Percentiles rank a stretch among this genome's conserved stretches.
Evolutionary conservation across 2,329 filamentous ascomycete species (phyloP).

Genomic region (Pestalotiopsis sp.): DNA sequence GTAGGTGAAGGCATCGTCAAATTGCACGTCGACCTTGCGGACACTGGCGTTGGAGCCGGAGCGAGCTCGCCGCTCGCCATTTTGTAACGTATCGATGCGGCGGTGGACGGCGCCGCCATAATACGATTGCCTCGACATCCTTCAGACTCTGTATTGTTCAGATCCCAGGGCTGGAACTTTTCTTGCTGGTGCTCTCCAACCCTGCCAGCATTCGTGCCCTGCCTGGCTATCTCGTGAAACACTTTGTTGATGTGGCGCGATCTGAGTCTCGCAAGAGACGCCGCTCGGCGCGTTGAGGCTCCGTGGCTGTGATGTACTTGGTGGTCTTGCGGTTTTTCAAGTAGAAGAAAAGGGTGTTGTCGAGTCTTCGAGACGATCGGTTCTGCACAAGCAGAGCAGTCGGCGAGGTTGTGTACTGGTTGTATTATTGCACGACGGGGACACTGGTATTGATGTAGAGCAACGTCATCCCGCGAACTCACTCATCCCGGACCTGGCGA

Average conservation of each 20-base stretch:
- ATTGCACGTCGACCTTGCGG: conserved; percentile 52
- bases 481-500: conserved; percentile 4
- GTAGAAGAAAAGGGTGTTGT: background rate
- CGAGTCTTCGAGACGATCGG: background rate
- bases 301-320: background rate
- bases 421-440: conserved; percentile 9
- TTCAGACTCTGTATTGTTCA: conserved; percentile 14
- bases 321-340: background rate
- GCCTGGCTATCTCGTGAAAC: background rate
- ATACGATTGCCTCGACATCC: conserved; percentile 54
- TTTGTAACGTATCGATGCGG: conserved; percentile 46
- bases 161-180: background rate
- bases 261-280: background rate
- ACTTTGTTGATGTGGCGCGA: background rate
- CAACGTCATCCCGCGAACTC: conserved; percentile 16
- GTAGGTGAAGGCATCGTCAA: conserved; percentile 88
- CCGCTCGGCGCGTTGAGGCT: background rate
- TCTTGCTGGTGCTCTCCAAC: background rate
- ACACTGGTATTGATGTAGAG: conserved; percentile 9
- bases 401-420: background rate
- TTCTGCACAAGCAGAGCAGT: background rate
- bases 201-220: background rate
- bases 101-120: conserved; percentile 40
- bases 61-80: conserved; percentile 44
- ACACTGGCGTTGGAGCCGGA: conserved; percentile 47